Evolutionary conservation across 192 early-diverging fungal genomes (phyloP), one percentile per base, ranked within the genome.

Genomic region (Bifiguratus adelaidae): DNA sequence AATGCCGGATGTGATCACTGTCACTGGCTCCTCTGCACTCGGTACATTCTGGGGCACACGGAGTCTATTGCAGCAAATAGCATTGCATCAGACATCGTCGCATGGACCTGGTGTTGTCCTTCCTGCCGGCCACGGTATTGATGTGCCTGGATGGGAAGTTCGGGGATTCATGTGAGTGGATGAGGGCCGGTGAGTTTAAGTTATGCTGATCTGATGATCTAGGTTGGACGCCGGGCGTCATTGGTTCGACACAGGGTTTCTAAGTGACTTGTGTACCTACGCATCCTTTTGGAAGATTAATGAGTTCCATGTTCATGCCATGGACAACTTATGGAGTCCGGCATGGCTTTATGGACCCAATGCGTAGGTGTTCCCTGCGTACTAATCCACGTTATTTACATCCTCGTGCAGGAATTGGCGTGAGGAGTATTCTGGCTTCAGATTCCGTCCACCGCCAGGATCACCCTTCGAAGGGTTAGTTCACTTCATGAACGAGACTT

Each of bases 211-310:
- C 11, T 1, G 2, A 11, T 30, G 11, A n/a, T 7, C 0, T 7
- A 45, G 44, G 44, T 20, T 45, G 2, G 44, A 45, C 28, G 44
- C 44, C 11, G 44, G 44, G 1, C 44, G 44, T 1, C 44, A 45
- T 45, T 45, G 44, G 44, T 45, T 45, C 32, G 44, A 45, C n/a
- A 30, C 32, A 1, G 44, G 32, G 7, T 45, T 45, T 7, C 44
- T 45, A 13, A 13, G 44, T 5, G 44, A 45, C 15, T 30, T 45
- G 2, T 45, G 44, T 30, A 30, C 32, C 3, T 45, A 45, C 22
- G 44, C 44, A 6, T 45, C 44, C 2, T 45, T 45, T 30, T 45
- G 44, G 44, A 45, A 45, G 16, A 45, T 45, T 11, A 45, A 45
- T 30, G 44, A 45, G 20, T 45, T 45, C 15, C 44, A 45, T 45